Conservation (phyloP, 1,284 basidiomycete species). For the Tylopilus sp. region DNA sequence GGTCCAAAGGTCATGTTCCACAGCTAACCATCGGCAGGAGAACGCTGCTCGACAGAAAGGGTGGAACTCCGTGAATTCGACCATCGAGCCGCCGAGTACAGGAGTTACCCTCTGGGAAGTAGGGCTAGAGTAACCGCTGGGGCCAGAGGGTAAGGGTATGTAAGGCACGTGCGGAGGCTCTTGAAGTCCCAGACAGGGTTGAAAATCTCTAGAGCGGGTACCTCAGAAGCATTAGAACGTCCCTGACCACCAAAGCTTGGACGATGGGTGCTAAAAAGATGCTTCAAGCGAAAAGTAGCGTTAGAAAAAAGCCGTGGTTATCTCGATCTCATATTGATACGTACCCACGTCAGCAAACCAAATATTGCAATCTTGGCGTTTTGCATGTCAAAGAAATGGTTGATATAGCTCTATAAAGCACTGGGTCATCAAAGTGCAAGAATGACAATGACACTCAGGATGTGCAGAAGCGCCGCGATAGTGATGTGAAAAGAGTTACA, state of each 20-base stretch:
- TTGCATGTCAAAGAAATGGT: slow-evolving; percentile 46
- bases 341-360: slow-evolving; percentile 42
- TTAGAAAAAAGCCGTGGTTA: slow-evolving; percentile 10
- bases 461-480: slow-evolving; percentile 36
- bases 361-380: slow-evolving; percentile 37
- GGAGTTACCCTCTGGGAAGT: slow-evolving; percentile 35
- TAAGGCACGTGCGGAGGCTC: slow-evolving; percentile 41
- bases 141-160: slow-evolving; percentile 44
- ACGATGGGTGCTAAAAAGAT: slow-evolving; percentile 40
- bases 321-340: slow-evolving; percentile 42
- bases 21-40: slow-evolving; percentile 30
- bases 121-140: slow-evolving; percentile 43
- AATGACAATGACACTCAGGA: slow-evolving; percentile 43
- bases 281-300: slow-evolving; percentile 22
- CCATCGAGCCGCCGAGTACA: slow-evolving; percentile 23
- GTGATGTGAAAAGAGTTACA: neutral
- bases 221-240: neutral
- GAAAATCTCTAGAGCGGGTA: slow-evolving; percentile 17
- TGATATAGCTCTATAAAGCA: slow-evolving; percentile 42
- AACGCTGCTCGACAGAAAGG: slow-evolving; percentile 43
- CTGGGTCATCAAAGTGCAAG: slow-evolving; percentile 46
- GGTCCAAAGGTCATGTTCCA: slow-evolving; percentile 26
- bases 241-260: slow-evolving; percentile 29
- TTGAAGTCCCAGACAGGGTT: slow-evolving; percentile 43
- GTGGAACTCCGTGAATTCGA: slow-evolving; percentile 46